Base-by-base conservation (phyloP, 768 basidiomycete genomes). In the Aureoboletus auriporus region DNA sequence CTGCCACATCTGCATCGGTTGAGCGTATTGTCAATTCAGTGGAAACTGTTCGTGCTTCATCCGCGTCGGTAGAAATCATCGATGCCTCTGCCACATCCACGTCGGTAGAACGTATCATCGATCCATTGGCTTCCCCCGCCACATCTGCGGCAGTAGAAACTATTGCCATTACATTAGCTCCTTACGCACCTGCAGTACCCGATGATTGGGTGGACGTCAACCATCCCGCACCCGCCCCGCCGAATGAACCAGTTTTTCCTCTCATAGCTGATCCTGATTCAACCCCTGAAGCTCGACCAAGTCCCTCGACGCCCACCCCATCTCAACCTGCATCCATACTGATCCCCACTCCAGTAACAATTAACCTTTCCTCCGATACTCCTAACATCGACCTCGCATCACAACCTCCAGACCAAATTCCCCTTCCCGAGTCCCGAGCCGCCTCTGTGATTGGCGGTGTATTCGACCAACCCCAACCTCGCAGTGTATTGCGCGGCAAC, bases 201-300 rank as follows among this genome's bases (percentile, higher is more conserved):
- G 64, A 66, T 31, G 66, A 66, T 29, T 68, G 66, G 64, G 60
- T 68, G 11, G 53, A 65, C 36, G 16, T 68, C 23, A 34, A 47
- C 7, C 53, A 30, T 23, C 52, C 54, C 8, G 27, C 42, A 11
- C 47, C 44, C 10, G 28, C 51, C 30, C 52, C 20, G 23, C 11
- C 49, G 2, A 50, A 46, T 20, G 51, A 51, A 34, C 49, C 57
- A 0, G 42, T 51, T 35, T n/a, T 38, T 38, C 43, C 46, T 12
- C 38, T 49, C 23, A 35, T 44, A 39, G 29, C 45, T 16, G 51
- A 54, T 12, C n/a, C 48, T 12, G 44, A 51, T 28, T 38, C 49
- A 38, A 45, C 42, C 0, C 47, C 49, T 2, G 48, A 54, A 16
- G 36, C 36, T 14, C 46, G 27, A 20, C 34, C 40, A 17, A 30